A percentile compares a stretch with the other conserved stretches of the same genome.
These are phyloP conservation scores for Solanum stenotomum DNA, from an alignment of 257 asterid genomes.

Conservation along the genomic window DNA sequence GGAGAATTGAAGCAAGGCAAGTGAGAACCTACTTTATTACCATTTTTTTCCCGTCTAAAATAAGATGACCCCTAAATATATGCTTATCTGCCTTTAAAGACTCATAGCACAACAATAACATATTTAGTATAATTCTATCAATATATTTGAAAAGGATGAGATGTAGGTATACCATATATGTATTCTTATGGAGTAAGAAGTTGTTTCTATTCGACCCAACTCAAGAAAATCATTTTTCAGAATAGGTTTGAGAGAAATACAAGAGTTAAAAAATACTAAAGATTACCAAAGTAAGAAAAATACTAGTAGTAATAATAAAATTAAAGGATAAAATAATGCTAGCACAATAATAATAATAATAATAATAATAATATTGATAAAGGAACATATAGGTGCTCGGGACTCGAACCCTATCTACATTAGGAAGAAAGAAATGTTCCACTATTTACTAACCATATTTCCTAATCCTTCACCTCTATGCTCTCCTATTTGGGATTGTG, in stretches of 20 bases:
- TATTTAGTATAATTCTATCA: too few relatives aligned
- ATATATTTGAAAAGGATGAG: accelerated
- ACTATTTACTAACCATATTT: not conserved
- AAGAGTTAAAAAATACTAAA: too few relatives aligned
- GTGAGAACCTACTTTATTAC: not conserved
- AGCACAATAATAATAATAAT: too few relatives aligned
- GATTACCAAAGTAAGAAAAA: too few relatives aligned
- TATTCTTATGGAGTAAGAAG: not conserved
- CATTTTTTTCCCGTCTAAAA: not conserved
- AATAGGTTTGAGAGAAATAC: not conserved
- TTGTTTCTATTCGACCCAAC: too few relatives aligned
- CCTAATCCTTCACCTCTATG: not conserved
- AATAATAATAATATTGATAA: not conserved
- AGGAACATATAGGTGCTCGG: not conserved
- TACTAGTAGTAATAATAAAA: too few relatives aligned
- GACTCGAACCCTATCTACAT: not conserved
- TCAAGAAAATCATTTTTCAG: not conserved
- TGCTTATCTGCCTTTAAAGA: not conserved
- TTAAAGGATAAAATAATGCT: too few relatives aligned
- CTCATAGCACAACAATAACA: not conserved
- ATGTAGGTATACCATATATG: too few relatives aligned
- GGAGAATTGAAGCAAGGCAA: not conserved
- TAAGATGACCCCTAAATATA: not conserved
- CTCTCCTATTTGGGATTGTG: not conserved
- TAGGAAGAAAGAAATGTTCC: not conserved